These are phyloP conservation scores for Ophiosphaerella narmari DNA, from an alignment of 2,329 filamentous ascomycete species.

Conservation along the genomic window DNA sequence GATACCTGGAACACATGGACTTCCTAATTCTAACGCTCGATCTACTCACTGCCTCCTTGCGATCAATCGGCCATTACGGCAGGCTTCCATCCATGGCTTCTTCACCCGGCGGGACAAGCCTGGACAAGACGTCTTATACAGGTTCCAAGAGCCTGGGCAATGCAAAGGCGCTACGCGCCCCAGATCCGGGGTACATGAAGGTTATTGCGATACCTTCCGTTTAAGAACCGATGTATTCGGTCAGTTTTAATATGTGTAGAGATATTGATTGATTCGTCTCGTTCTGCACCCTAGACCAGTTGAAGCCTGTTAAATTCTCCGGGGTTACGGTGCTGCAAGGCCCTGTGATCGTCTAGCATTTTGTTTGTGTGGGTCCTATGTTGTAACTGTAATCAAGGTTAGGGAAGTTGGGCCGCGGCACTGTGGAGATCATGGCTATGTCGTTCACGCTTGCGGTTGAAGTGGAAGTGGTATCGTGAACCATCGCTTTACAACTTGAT, in stretches of 20 bases:
- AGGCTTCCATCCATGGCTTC: constrained; percentile 13
- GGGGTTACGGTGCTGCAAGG: not conserved
- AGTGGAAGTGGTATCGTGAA: not conserved
- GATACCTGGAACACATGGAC: too few species aligned
- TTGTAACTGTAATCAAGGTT: not conserved
- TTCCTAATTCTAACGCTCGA: not conserved
- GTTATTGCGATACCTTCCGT: constrained; percentile 8
- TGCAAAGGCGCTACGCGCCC: constrained; percentile 5
- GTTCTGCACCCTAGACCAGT: not conserved
- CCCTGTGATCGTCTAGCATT: constrained; percentile 4
- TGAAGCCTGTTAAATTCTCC: not conserved
- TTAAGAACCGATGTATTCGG: not conserved
- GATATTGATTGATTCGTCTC: constrained; percentile 17
- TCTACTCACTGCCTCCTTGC: not conserved
- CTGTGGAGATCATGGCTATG: constrained; percentile 1
- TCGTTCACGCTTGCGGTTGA: not conserved
- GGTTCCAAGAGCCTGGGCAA: constrained; percentile 22
- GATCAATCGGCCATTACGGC: constrained; percentile 7
- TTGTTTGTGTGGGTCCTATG: not conserved
- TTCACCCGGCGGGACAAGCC: constrained; percentile 35
- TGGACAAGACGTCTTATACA: constrained; percentile 26
- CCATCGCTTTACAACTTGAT: constrained; percentile 1
- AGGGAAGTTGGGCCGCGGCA: constrained; percentile 1
- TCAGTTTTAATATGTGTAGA: constrained; percentile 12
- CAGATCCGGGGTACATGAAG: constrained; percentile 20